Base-by-base conservation (phyloP, 176 grass and related monocot genomes). In the Dactylis glomerata region DNA sequence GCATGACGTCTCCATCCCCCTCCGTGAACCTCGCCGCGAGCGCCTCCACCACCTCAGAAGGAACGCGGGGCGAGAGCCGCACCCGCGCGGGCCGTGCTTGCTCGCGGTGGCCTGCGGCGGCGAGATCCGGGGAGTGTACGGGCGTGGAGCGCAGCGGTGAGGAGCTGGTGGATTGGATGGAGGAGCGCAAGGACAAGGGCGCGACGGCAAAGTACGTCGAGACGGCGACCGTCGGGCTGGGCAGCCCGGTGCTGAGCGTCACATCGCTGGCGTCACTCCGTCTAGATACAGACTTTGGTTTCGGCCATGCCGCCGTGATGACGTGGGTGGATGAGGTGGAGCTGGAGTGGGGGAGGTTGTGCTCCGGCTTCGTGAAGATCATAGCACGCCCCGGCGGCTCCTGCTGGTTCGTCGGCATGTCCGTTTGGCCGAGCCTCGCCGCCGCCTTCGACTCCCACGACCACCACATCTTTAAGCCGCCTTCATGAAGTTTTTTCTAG, bases 261-360 rank as follows among this genome's bases (percentile, higher is more conserved):
- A 57, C 73, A 10, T 79, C 84, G 20, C 84, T 90, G 31, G 8
- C 54, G 2, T 12, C 84, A 1, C 84, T 91, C 33, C 40, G 2
- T 9, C 2, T 84, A 41, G 73, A 87, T 68, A 26, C 81, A 26
- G 80, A 91, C 82, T 91, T 91, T 9, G 89, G 84, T 24, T 80
- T 91, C n/a, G n/a, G n/a, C n/a, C n/a, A n/a, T n/a, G n/a, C n/a
- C n/a, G 80, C 30, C 4, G 73, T 87, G 84, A 65, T 84, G 0
- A 4, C 19, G 1, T 75, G 51, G 50, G 2, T 74, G 8, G 63
- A 73, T 5, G 23, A n/a, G n/a, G n/a, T n/a, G n/a, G n/a, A n/a
- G n/a, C n/a, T n/a, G n/a, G n/a, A n/a, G n/a, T n/a, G n/a, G 17
- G 45, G 79, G 34, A 82, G 75, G 19, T 23, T 58, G n/a, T 73